A percentile compares a stretch with the other conserved stretches of the same genome.
phyloP scores from a whole-genome alignment of 2,329 filamentous ascomycete species.

The Colletotrichum euphorbiae region DNA sequence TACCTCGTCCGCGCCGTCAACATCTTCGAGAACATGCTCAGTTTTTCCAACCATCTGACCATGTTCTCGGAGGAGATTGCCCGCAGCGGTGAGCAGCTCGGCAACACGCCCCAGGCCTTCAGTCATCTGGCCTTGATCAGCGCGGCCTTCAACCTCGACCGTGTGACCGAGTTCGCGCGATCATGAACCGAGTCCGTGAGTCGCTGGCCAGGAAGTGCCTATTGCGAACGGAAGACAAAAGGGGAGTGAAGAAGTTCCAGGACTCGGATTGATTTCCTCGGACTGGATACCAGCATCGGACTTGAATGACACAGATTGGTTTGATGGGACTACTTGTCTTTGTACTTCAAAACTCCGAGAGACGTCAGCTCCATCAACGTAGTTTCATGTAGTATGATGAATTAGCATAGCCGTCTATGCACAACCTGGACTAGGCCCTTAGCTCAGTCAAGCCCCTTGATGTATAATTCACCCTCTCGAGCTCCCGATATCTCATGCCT shows the following conservation, averaged over 20 bases:
- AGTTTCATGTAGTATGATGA: background rate
- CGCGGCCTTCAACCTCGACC: constrained; percentile 80
- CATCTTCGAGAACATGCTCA: constrained; percentile 82
- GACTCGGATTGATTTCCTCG: too few relatives aligned
- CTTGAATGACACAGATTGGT: too few relatives aligned
- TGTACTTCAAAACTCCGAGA: too few relatives aligned
- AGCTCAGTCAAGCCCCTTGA: background rate
- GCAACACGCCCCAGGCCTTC: constrained; percentile 84
- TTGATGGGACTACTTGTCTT: too few relatives aligned
- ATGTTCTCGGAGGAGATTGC: constrained; percentile 87
- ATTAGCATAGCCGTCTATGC: background rate
- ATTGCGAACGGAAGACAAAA: too few relatives aligned
- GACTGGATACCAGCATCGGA: too few relatives aligned
- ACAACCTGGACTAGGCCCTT: too few relatives aligned
- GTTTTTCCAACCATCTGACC: constrained; percentile 79
- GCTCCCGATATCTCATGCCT: background rate
- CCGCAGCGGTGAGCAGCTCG: constrained; percentile 79
- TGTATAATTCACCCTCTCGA: background rate
- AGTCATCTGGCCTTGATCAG: constrained; percentile 81
- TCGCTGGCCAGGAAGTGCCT: too few relatives aligned
- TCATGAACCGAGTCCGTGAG: background rate
- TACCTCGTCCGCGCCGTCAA: constrained; percentile 72
- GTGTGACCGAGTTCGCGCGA: constrained; percentile 52
- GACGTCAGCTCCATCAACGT: too few relatives aligned
- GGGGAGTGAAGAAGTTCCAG: too few relatives aligned